Base-by-base conservation (phyloP, 2,329 filamentous ascomycete genomes). In the Diaporthe citriasiana region DNA sequence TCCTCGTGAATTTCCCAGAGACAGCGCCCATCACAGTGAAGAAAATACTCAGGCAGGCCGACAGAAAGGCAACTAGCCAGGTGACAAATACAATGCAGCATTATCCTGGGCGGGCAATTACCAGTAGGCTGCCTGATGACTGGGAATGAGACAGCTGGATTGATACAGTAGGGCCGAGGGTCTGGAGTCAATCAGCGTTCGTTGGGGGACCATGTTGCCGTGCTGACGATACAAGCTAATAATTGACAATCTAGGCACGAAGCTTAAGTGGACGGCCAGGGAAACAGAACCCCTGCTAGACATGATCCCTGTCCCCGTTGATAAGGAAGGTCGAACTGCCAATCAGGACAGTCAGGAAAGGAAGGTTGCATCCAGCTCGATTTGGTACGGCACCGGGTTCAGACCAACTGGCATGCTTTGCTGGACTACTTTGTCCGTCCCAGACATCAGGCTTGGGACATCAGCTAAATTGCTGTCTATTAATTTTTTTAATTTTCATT, bases 341-440 rank as follows among this genome's bases (percentile, higher is more conserved):
- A 66, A 66, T 66, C 63, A 66, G 63, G 45, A 30, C 63, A 35
- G n/a, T 66, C 63, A 38, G 45, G 63, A 66, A 27, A 50, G 63
- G 63, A 66, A 66, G 63, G 63, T 66, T 66, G 63, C 45, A 66
- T 51, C 45, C 19, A 19, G 45, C 22, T 51, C 25, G 47, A 19
- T 63, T 63, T 63, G 45, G 40, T 25, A 45, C 40, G 59, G 57
- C 19, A 25, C 56, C 22, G 56, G 22, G 57, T 25, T 59, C 55
- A 59, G 33, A 59, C 55, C 33, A 35, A 25, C 33, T 22, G 30
- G 33, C 33, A 15, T 13, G 7, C 22, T 59, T n/a, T 38, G 30
- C 10, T 25, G 33, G 19, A 17, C 25, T 7, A 12, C 33, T 57
- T 27, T 35, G 27, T 22, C 0, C 55, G 25, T 9, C 19, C 38